A percentile compares a stretch with the other conserved stretches of the same genome.
Evolutionary conservation across 371 early-diverging fungal genomes (phyloP).

Genomic region (Cokeromyces recurvatus): DNA sequence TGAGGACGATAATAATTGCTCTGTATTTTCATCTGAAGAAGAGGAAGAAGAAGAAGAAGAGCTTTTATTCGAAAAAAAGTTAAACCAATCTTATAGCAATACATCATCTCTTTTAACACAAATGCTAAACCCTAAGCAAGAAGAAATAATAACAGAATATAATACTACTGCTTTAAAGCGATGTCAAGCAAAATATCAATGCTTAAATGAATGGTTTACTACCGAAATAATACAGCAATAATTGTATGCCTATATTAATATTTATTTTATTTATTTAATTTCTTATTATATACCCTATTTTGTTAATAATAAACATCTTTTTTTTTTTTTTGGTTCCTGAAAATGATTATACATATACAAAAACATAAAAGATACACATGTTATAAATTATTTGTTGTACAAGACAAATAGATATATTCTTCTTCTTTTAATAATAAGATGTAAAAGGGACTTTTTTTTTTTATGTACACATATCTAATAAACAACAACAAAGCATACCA

Average conservation of each 20-base stretch:
- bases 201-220: slow-evolving; percentile 6
- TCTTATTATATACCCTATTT: too few species aligned
- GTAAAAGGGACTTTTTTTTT: background rate
- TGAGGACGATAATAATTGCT: background rate
- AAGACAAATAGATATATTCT: too few species aligned
- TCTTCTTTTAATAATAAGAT: too few species aligned
- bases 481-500: slow-evolving; percentile 24
- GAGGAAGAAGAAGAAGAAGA: background rate
- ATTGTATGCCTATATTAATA: background rate
- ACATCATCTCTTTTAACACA: slow-evolving; percentile 8
- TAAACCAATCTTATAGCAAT: background rate
- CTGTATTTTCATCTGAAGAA: background rate
- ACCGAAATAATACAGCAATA: background rate
- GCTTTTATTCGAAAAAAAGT: slow-evolving; percentile 1
- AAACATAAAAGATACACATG: background rate
- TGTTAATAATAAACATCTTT: background rate
- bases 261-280: too few species aligned
- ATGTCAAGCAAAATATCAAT: slow-evolving; percentile 7
- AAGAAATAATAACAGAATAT: background rate
- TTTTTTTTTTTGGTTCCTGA: background rate
- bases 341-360: background rate
- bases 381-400: too few species aligned
- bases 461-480: slow-evolving; percentile 22
- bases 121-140: background rate
- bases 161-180: background rate